These are phyloP conservation scores for Lignosus rhinocerotis DNA, from an alignment of 1,284 basidiomycete genomes.

Conservation along the genomic window DNA sequence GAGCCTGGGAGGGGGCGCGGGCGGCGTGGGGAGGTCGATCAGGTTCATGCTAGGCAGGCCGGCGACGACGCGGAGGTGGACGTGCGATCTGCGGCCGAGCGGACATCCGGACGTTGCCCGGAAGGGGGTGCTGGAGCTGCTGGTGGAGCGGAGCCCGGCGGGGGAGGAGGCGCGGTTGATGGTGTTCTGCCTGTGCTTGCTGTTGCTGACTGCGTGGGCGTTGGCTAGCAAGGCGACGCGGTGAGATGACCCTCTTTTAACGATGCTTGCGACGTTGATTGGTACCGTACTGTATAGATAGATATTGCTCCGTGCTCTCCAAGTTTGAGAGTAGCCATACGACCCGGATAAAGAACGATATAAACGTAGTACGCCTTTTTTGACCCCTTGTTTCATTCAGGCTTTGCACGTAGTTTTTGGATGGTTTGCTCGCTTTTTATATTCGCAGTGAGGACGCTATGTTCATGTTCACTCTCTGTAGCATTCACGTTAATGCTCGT, in stretches of 20 bases:
- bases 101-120: slow-evolving; percentile 35
- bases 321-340: too few species aligned
- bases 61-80: slow-evolving; percentile 32
- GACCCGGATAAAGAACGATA: too few species aligned
- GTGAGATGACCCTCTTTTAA: not conserved
- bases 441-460: too few species aligned
- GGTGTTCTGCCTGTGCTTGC: slow-evolving; percentile 52
- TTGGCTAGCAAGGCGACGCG: slow-evolving; percentile 10
- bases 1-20: not conserved
- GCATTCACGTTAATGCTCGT: too few species aligned
- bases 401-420: too few species aligned
- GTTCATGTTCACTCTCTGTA: too few species aligned
- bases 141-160: slow-evolving; percentile 60
- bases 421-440: too few species aligned
- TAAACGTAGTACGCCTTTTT: too few species aligned
- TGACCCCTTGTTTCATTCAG: too few species aligned
- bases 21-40: slow-evolving; percentile 26
- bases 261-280: not conserved
- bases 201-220: slow-evolving; percentile 57
- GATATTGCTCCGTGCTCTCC: too few species aligned
- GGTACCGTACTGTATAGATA: not conserved
- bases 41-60: slow-evolving; percentile 17
- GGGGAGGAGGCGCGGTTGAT: slow-evolving; percentile 71
- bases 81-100: slow-evolving; percentile 50
- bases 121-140: slow-evolving; percentile 40